A percentile compares a stretch with the other conserved stretches of the same genome.
phyloP scores from a whole-genome alignment of 1,139 yeast genomes.

The Nakaseomyces nivariensis region DNA sequence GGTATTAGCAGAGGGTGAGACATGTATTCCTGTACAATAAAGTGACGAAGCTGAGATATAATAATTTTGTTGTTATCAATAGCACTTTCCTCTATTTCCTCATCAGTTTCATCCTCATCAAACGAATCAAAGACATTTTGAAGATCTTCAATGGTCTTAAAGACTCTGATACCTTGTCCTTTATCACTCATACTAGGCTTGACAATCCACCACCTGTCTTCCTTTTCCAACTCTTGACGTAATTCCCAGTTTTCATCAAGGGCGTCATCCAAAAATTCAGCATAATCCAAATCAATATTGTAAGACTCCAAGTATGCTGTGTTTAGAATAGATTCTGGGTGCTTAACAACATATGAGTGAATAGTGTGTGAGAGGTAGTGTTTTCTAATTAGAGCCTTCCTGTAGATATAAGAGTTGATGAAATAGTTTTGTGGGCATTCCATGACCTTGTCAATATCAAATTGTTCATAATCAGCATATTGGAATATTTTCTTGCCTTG shows the following conservation, averaged over 20 bases:
- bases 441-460: constrained; percentile 52
- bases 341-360: constrained; percentile 59
- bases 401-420: constrained; percentile 71
- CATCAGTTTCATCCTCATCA: constrained; percentile 57
- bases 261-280: constrained; percentile 89
- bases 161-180: constrained; percentile 88
- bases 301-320: constrained; percentile 64
- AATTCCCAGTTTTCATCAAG: constrained; percentile 87
- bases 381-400: constrained; percentile 84
- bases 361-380: constrained; percentile 79
- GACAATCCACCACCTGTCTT: constrained; percentile 70
- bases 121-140: constrained; percentile 77
- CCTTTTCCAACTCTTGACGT: constrained; percentile 59
- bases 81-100: constrained; percentile 38
- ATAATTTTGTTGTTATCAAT: constrained; percentile 44
- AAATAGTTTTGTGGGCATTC: constrained; percentile 41
- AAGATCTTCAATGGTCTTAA: constrained; percentile 65
- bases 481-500: constrained; percentile 42
- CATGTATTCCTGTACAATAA: constrained; percentile 76
- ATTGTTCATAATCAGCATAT: constrained; percentile 82
- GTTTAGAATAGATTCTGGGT: constrained; percentile 55
- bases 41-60: constrained; percentile 81
- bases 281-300: constrained; percentile 85
- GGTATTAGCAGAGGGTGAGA: constrained; percentile 54
- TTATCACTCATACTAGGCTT: constrained; percentile 97